Evolutionary conservation across 2,329 filamentous ascomycete species (phyloP).

Genomic region (Sporothrix globosa): DNA sequence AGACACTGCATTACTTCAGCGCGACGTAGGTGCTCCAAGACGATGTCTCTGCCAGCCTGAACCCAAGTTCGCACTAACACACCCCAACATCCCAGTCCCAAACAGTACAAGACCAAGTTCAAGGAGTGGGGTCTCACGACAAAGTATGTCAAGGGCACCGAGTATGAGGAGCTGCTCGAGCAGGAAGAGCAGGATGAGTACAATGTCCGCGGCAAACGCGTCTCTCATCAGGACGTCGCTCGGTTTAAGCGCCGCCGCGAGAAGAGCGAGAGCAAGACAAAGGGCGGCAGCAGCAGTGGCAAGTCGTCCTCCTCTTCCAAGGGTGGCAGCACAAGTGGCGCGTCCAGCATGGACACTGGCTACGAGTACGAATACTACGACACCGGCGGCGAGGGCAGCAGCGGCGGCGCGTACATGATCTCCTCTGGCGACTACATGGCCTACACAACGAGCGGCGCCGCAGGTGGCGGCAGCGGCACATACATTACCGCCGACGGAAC

Average conservation of each 20-base stretch:
- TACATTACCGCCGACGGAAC: slow-evolving; percentile 6
- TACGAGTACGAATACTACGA: background rate
- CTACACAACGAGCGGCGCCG: background rate
- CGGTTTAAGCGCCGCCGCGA: slow-evolving; percentile 34
- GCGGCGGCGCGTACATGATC: slow-evolving; percentile 4
- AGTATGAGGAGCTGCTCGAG: slow-evolving; percentile 43
- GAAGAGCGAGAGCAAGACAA: slow-evolving; percentile 24
- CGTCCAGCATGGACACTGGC: background rate
- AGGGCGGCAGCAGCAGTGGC: background rate
- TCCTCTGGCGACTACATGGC: background rate
- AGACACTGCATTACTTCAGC: slow-evolving; percentile 40
- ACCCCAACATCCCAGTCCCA: slow-evolving; percentile 8
- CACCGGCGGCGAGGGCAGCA: background rate
- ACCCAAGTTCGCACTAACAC: background rate
- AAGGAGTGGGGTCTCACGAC: slow-evolving; percentile 44
- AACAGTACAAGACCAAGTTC: slow-evolving; percentile 44
- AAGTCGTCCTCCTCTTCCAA: background rate
- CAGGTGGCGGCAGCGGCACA: background rate
- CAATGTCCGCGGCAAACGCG: slow-evolving; percentile 38
- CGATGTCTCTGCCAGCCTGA: no score
- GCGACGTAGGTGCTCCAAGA: slow-evolving; percentile 39
- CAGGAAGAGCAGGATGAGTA: slow-evolving; percentile 40
- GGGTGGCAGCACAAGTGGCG: no score
- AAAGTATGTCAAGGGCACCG: slow-evolving; percentile 43
- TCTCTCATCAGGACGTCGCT: slow-evolving; percentile 29